A percentile compares a stretch with the other conserved stretches of the same genome.
phyloP scores from a whole-genome alignment of 805 yeast species.

The Hyphopichia homilentoma region DNA sequence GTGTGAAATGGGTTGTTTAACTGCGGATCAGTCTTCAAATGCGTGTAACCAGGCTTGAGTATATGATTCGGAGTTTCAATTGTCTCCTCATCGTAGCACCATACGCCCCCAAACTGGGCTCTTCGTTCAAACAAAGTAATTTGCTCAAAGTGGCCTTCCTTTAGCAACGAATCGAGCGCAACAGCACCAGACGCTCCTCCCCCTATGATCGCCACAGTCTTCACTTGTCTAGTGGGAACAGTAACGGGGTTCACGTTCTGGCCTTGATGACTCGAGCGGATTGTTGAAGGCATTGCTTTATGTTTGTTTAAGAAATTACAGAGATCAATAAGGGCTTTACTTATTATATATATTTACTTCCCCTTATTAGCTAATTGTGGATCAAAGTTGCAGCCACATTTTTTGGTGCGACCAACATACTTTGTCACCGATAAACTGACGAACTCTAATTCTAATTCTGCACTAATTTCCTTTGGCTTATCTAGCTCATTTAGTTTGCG shows the following conservation, averaged over 20 bases:
- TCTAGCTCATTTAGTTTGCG: no score
- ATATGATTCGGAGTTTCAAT: conserved; percentile 16
- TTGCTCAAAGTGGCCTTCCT: conserved; percentile 26
- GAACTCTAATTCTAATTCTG: no score
- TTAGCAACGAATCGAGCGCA: conserved; percentile 31
- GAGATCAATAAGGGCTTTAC: no score
- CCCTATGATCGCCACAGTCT: conserved; percentile 41
- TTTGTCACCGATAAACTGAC: no score
- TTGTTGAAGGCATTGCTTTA: conserved; percentile 1
- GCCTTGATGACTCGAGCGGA: neutral
- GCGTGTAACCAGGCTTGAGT: conserved; percentile 17
- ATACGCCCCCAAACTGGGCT: conserved; percentile 37
- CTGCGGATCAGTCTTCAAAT: conserved; percentile 24
- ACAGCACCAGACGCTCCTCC: conserved; percentile 50
- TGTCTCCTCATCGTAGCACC: conserved; percentile 30
- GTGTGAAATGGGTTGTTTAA: conserved; percentile 21
- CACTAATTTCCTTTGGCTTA: no score
- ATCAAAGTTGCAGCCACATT: no score
- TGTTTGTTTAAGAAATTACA: no score
- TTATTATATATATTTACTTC: no score
- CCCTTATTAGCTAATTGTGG: no score
- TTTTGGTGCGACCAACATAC: no score
- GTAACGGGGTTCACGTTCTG: conserved; percentile 7
- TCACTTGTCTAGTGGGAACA: conserved; percentile 10
- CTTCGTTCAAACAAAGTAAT: conserved; percentile 40